Percentiles rank a stretch among this genome's conserved stretches.
phyloP scores from a whole-genome alignment of 768 basidiomycete species.

The Pleurotus salmoneostramineus region DNA sequence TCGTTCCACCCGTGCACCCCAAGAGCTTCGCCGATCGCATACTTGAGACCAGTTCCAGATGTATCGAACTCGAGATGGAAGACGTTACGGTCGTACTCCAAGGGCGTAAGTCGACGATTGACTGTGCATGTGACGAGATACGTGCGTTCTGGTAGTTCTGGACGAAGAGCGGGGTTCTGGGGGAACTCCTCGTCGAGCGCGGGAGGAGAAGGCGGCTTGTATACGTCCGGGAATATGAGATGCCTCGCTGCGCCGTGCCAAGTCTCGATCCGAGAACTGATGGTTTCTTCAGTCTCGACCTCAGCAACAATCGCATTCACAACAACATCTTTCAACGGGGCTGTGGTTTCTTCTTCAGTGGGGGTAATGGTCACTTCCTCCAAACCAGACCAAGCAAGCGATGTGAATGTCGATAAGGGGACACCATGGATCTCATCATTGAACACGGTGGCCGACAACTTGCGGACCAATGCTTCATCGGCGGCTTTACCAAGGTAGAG shows the following conservation, averaged over 20 bases:
- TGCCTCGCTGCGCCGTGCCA: constrained; percentile 91
- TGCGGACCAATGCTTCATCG: constrained; percentile 45
- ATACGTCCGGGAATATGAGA: constrained; percentile 82
- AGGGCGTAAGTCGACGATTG: constrained; percentile 90
- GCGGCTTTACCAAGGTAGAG: constrained; percentile 74
- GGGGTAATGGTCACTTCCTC: constrained; percentile 39
- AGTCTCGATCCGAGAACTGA: constrained; percentile 56
- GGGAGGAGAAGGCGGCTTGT: constrained; percentile 43
- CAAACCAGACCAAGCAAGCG: constrained; percentile 64
- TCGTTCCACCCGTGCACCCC: constrained; percentile 99
- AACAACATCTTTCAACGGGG: constrained; percentile 53
- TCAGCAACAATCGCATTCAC: constrained; percentile 76
- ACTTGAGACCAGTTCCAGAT: constrained; percentile 87
- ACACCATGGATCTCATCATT: constrained; percentile 44
- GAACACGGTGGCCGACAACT: constrained; percentile 44
- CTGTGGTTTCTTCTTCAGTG: constrained; percentile 15
- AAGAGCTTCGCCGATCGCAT: constrained; percentile 94
- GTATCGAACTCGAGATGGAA: constrained; percentile 98
- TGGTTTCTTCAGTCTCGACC: constrained; percentile 51
- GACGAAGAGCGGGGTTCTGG: constrained; percentile 72
- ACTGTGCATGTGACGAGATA: constrained; percentile 92
- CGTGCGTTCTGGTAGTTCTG: constrained; percentile 85
- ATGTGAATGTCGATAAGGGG: constrained; percentile 48
- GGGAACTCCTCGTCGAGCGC: constrained; percentile 37
- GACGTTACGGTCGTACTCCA: constrained; percentile 96